Evolutionary conservation across 2,329 filamentous ascomycete species (phyloP), one percentile per base, ranked within the genome.

Genomic region (Stromatinia cepivora): DNA sequence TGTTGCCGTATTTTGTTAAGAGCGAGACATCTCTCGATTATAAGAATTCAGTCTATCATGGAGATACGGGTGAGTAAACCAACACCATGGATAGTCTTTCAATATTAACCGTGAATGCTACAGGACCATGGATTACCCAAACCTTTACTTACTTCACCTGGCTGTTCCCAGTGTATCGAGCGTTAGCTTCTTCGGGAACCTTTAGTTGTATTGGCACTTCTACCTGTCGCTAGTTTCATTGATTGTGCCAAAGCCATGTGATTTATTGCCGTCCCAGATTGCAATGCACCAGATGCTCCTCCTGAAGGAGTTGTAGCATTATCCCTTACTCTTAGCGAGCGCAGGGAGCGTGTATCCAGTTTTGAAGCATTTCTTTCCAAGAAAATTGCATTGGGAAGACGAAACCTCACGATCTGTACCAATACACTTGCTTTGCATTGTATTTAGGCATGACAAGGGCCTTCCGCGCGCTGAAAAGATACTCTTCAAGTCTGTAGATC

Each of bases 1-100:
- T 84, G 15, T 74, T 80, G 0, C 81, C 79, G 0, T 83, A 83
- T 66, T 79, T 83, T 66, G 77, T 77, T n/a, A 82, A 81, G 78
- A 57, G 61, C 11, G 67, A 69, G 61, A 59, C 31, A 2, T 54
- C 39, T 3, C 39, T 66, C 13, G 52, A 69, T 10, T 28, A 66
- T 22, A 8, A 15, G 11, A 17, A 69, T 7, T 58, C 61, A 22
- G 17, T 5, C n/a, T 28, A 66, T 31, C 67, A 62, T 58, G 52
- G 67, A 31, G 34, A 54, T 20, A 22, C 45, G 0, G 67, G 66
- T 67, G 25, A 25, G 54, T 48, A n/a, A 46, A 1, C 15, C 6
- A 2, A 46, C 45, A 46, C 45, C 13, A 46, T 46, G 45, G 17
- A 46, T 17, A 46, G 4, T 46, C 15, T 2, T 46, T 46, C 17